Percentiles rank a stretch among this genome's conserved stretches.
Evolutionary conservation across 352 stramenopile species (phyloP).

Genomic region (Phytophthora hibernalis): DNA sequence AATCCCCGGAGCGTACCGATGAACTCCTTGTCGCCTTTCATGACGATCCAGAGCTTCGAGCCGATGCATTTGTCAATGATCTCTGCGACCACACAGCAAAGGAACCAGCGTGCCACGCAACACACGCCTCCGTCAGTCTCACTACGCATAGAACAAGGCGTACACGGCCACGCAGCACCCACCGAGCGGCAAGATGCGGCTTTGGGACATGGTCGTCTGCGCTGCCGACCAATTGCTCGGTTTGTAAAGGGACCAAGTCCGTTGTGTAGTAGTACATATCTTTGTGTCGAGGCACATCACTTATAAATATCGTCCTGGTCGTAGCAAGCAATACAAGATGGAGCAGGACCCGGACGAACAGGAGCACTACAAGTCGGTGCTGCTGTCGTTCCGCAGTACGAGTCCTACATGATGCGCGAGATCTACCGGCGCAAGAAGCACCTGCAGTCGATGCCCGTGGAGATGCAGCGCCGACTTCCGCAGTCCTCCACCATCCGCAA

Average conservation of each 20-base stretch:
- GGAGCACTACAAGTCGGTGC: conserved; percentile 84
- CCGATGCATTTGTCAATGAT: conserved; percentile 99
- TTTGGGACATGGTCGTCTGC: conserved; percentile 65
- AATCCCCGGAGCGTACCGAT: conserved; percentile 95
- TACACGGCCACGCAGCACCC: conserved; percentile 14
- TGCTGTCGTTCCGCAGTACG: conserved; percentile 89
- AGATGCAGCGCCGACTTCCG: conserved; percentile 80
- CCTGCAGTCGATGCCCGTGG: conserved; percentile 70
- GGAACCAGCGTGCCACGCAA: not conserved
- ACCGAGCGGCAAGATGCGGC: conserved; percentile 85
- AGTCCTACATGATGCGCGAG: conserved; percentile 84
- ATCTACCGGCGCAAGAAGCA: conserved; percentile 87
- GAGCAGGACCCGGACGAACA: conserved; percentile 77
- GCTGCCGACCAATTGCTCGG: conserved; percentile 29
- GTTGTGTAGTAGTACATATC: conserved; percentile 22
- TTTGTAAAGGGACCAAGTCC: conserved; percentile 3
- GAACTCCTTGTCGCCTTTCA: conserved; percentile 98
- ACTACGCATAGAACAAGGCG: not conserved
- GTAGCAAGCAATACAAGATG: too few species aligned
- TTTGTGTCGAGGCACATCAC: not conserved
- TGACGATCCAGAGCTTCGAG: conserved; percentile 98
- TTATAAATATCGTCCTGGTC: too few species aligned
- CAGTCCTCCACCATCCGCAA: conserved; percentile 77
- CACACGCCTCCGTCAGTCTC: conserved; percentile 1
- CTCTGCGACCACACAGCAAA: conserved; percentile 66